A percentile compares a stretch with the other conserved stretches of the same genome.
phyloP scores from a whole-genome alignment of 2,329 filamentous ascomycete species.

The Fusarium sp. region DNA sequence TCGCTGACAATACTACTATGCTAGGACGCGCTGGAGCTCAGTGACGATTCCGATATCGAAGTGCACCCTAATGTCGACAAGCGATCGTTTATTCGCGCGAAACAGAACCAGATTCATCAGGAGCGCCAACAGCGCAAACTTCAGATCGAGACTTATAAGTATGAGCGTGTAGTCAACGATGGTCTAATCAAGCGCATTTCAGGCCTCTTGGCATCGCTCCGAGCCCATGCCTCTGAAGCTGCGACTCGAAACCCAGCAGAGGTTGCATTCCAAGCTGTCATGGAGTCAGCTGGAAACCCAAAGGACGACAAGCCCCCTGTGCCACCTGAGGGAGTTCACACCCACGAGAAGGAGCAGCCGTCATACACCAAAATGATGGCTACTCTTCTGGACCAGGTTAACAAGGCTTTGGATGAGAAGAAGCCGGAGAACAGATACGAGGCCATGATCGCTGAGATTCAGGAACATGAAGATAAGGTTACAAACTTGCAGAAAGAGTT shows the following conservation, averaged over 20 bases:
- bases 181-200: conserved; percentile 88
- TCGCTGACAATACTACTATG: conserved; percentile 20
- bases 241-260: conserved; percentile 77
- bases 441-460: conserved; percentile 83
- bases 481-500: conserved; percentile 81
- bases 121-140: conserved; percentile 86
- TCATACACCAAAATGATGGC: conserved; percentile 98
- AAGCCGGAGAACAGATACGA: conserved; percentile 75
- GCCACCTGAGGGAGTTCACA: conserved; percentile 83
- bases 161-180: conserved; percentile 93
- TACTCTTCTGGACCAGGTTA: conserved; percentile 93
- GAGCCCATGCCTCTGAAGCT: conserved; percentile 77
- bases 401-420: conserved; percentile 83
- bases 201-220: conserved; percentile 78
- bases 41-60: conserved; percentile 97
- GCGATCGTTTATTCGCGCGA: conserved; percentile 96
- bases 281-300: conserved; percentile 80
- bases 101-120: conserved; percentile 96
- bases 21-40: conserved; percentile 91
- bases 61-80: conserved; percentile 99
- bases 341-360: conserved; percentile 77
- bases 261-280: conserved; percentile 88
- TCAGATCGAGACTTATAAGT: conserved; percentile 91
- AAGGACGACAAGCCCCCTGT: conserved; percentile 80
- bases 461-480: conserved; percentile 82